These are phyloP conservation scores for Zymoseptoria brevis DNA, from an alignment of 2,329 filamentous ascomycete species.

Conservation along the genomic window DNA sequence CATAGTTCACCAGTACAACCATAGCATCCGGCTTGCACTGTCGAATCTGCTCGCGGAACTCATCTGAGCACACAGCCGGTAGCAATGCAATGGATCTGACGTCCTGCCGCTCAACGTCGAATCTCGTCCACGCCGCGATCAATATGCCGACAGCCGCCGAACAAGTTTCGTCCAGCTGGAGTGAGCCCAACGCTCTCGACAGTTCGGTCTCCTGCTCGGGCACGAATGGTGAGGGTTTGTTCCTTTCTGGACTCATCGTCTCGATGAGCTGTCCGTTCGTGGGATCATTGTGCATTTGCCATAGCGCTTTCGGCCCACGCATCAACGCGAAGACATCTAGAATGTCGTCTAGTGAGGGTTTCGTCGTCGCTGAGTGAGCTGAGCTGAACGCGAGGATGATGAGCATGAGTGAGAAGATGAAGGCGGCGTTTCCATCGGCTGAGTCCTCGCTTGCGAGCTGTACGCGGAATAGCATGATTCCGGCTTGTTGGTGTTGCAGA, in stretches of 20 bases:
- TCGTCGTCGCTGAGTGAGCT: conserved; percentile 13
- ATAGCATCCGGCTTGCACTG: conserved; percentile 16
- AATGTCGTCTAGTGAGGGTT: conserved; percentile 19
- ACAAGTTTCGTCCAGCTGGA: conserved; percentile 5
- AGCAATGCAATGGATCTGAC: conserved; percentile 18
- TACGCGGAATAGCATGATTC: conserved; percentile 20
- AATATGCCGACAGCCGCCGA: conserved; percentile 2
- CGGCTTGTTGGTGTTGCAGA: conserved; percentile 23
- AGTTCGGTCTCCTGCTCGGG: neutral
- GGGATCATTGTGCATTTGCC: conserved; percentile 9
- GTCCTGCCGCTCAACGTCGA: conserved; percentile 9
- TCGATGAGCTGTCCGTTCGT: conserved; percentile 11
- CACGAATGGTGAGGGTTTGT: conserved; percentile 1
- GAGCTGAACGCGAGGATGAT: conserved; percentile 21
- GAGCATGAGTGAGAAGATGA: conserved; percentile 22
- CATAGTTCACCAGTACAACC: conserved; percentile 10
- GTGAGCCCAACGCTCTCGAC: conserved; percentile 1
- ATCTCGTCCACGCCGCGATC: conserved; percentile 4
- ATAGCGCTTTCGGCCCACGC: conserved; percentile 17
- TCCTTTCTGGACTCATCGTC: neutral
- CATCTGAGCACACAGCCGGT: conserved; percentile 19
- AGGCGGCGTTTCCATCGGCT: conserved; percentile 12
- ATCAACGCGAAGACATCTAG: conserved; percentile 21
- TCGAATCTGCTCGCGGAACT: conserved; percentile 15
- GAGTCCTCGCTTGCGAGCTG: conserved; percentile 9